Evolutionary conservation across 192 early-diverging fungal species (phyloP).

Genomic region (Backusella sp.): DNA sequence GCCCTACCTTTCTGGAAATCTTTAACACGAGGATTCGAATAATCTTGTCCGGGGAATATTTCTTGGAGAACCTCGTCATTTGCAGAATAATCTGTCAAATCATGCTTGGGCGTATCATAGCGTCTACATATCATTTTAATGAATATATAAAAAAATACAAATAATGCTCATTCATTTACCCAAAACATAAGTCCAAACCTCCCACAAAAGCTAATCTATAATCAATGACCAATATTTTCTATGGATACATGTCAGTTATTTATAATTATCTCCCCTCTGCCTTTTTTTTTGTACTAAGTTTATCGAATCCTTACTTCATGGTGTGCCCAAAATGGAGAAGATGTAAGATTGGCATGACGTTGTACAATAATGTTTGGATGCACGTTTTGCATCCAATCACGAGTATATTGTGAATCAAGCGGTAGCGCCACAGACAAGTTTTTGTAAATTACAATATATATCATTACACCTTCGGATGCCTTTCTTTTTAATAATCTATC

Average conservation of each 20-base stretch:
- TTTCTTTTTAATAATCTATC: constrained; percentile 76
- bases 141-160: neutral
- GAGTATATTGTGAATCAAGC: constrained; percentile 70
- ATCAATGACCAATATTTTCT: constrained; percentile 84
- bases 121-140: constrained; percentile 47
- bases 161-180: constrained; percentile 32
- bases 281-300: neutral
- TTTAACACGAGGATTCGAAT: constrained; percentile 85
- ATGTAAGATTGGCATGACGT: constrained; percentile 77
- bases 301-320: constrained; percentile 49
- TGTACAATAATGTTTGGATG: constrained; percentile 82
- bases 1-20: constrained; percentile 61
- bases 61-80: constrained; percentile 35
- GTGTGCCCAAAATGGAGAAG: constrained; percentile 80
- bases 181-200: constrained; percentile 85
- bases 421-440: constrained; percentile 73
- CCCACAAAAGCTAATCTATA: constrained; percentile 81
- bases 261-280: too few species aligned
- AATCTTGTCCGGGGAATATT: constrained; percentile 78
- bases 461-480: constrained; percentile 79
- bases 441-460: constrained; percentile 85
- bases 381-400: constrained; percentile 63
- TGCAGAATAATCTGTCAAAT: constrained; percentile 65
- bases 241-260: constrained; percentile 1
- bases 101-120: constrained; percentile 80